Conservation (phyloP, 495 filamentous ascomycete species). For the Penicillium psychrofluorescens region DNA sequence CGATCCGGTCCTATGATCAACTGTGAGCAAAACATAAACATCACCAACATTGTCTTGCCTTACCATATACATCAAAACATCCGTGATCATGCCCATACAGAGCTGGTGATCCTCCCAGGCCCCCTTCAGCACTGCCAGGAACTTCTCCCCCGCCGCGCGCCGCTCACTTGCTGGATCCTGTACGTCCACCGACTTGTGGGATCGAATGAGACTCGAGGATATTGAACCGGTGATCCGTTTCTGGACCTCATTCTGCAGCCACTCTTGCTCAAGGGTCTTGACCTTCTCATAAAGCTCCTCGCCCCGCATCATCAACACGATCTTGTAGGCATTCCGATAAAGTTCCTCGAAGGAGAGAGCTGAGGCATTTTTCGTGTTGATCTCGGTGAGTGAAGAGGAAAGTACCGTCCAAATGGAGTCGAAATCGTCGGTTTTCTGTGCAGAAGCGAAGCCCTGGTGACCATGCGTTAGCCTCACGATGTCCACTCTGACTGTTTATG, state of each 20-base stretch:
- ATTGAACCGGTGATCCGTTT: constrained; percentile 55
- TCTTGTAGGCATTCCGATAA: constrained; percentile 92
- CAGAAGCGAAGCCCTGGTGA: constrained; percentile 44
- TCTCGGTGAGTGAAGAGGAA: constrained; percentile 66
- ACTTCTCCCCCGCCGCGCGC: constrained; percentile 72
- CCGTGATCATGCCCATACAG: constrained; percentile 95
- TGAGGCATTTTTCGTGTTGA: constrained; percentile 89
- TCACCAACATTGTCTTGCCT: constrained; percentile 6
- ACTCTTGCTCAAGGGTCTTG: constrained; percentile 68
- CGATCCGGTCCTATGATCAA: constrained; percentile 61
- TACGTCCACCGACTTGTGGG: constrained; percentile 30
- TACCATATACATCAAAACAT: constrained; percentile 97
- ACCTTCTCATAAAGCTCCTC: constrained; percentile 74
- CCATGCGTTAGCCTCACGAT: no score
- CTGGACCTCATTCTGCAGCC: constrained; percentile 65
- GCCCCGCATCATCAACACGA: constrained; percentile 86
- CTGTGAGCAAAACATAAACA: constrained; percentile 1
- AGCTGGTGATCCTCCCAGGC: constrained; percentile 85
- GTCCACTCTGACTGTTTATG: background rate
- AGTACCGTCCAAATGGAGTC: constrained; percentile 75
- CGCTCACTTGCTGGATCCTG: constrained; percentile 63
- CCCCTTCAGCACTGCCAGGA: constrained; percentile 65
- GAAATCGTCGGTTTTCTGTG: constrained; percentile 57
- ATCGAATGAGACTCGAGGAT: constrained; percentile 47
- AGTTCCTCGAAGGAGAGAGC: constrained; percentile 88